Percentiles rank a stretch among this genome's conserved stretches.
Evolutionary conservation across 306 rosid genomes (phyloP).

Genomic region (Prunus davidiana): DNA sequence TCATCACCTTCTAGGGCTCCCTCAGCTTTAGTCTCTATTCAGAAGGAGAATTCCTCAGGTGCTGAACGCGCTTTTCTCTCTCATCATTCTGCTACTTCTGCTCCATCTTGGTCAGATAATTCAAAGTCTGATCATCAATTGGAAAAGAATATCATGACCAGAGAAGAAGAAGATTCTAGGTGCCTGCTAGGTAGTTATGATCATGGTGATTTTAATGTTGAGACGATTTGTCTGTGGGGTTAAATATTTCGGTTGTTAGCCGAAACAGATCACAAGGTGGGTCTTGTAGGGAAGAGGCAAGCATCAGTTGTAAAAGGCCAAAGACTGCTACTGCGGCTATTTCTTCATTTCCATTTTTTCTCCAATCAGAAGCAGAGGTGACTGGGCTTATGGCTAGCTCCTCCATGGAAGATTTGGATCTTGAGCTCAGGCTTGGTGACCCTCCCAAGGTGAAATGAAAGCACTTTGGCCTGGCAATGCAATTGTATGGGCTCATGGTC

Average conservation of each 20-base stretch:
- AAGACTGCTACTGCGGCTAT: constrained; percentile 22
- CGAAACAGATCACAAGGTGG: constrained; percentile 23
- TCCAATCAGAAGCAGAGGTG: constrained; percentile 32
- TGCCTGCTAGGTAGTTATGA: constrained; percentile 7
- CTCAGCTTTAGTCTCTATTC: not conserved
- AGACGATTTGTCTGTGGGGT: constrained; percentile 50
- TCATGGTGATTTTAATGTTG: constrained; percentile 32
- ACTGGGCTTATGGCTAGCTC: constrained; percentile 25
- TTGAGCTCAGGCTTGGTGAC: constrained; percentile 87
- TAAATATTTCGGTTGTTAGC: constrained; percentile 35
- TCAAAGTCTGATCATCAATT: constrained; percentile 20
- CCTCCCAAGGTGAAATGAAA: constrained; percentile 35
- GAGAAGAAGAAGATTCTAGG: constrained; percentile 20
- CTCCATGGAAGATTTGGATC: constrained; percentile 68
- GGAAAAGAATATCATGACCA: constrained; percentile 14
- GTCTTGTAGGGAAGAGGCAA: constrained; percentile 27
- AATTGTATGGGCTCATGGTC: not conserved
- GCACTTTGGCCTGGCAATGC: not conserved
- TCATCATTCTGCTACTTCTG: constrained; percentile 5
- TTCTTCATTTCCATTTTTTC: constrained; percentile 28
- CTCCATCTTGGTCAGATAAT: not conserved
- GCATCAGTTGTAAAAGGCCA: constrained; percentile 34
- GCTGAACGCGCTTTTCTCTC: constrained; percentile 16
- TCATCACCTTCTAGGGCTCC: constrained; percentile 14
- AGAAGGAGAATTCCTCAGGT: not conserved